Percentiles rank a stretch among this genome's conserved stretches.
These are phyloP conservation scores for Ophiosphaerella korrae DNA, from an alignment of 2,329 filamentous ascomycete genomes.

Conservation along the genomic window DNA sequence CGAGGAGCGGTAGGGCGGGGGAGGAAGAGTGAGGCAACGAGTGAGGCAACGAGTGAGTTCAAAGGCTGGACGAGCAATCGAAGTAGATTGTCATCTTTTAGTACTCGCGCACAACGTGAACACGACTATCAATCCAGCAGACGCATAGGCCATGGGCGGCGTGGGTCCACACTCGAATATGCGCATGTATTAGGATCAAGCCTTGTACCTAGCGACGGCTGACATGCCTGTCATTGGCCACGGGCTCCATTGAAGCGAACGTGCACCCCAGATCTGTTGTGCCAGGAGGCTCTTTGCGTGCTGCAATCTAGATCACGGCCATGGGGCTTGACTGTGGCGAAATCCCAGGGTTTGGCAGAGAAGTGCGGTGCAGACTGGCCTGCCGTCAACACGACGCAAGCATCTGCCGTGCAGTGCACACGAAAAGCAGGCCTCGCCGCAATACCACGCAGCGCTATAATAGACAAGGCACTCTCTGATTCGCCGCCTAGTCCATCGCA, in stretches of 20 bases:
- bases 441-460: constrained; percentile 22
- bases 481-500: constrained; percentile 22
- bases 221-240: constrained; percentile 37
- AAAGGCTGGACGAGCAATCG: constrained; percentile 22
- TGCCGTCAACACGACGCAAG: constrained; percentile 17
- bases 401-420: constrained; percentile 25
- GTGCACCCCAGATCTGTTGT: constrained; percentile 26
- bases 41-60: constrained; percentile 11
- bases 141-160: constrained; percentile 33
- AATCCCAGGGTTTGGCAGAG: constrained; percentile 21
- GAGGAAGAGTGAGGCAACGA: constrained; percentile 11
- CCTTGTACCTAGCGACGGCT: constrained; percentile 45
- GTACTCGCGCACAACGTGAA: constrained; percentile 30
- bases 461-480: constrained; percentile 28
- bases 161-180: constrained; percentile 40
- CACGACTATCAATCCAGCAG: constrained; percentile 26
- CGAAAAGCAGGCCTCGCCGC: constrained; percentile 21
- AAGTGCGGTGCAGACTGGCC: constrained; percentile 17
- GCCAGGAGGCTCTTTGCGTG: constrained; percentile 30
- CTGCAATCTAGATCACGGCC: constrained; percentile 38
- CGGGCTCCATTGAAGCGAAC: constrained; percentile 40
- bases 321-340: constrained; percentile 36
- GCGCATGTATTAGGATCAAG: constrained; percentile 45
- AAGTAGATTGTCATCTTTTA: constrained; percentile 47
- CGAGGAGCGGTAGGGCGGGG: background rate